A percentile compares a stretch with the other conserved stretches of the same genome.
Conservation (phyloP, 208 protist species). For the Wallacemonas sp. region DNA sequence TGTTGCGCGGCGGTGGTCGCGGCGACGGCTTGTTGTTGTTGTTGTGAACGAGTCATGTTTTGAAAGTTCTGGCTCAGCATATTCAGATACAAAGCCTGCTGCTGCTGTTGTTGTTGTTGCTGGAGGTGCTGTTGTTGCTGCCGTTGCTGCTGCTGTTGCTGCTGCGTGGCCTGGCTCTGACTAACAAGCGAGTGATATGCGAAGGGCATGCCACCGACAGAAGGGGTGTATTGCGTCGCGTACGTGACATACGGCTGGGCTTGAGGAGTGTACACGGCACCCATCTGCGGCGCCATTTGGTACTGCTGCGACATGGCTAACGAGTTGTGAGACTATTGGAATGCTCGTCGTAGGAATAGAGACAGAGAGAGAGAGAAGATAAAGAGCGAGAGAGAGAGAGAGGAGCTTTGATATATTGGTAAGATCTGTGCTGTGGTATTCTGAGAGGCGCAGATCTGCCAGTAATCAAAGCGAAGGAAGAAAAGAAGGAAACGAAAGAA, state of each 20-base stretch:
- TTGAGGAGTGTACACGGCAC: not conserved
- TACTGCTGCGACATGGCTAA: not conserved
- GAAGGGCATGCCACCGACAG: no score
- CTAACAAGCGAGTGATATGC: no score
- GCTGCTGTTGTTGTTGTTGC: not conserved
- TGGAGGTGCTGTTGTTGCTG: not conserved
- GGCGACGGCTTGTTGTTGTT: no score
- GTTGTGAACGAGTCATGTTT: not conserved
- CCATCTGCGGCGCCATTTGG: slow-evolving; percentile 1
- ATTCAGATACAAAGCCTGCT: not conserved
- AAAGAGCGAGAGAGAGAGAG: not conserved
- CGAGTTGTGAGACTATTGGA: no score
- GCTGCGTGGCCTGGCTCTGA: not conserved
- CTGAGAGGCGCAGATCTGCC: no score
- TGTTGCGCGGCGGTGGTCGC: not conserved
- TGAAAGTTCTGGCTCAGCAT: not conserved
- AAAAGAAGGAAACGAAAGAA: not conserved
- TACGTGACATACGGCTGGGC: no score
- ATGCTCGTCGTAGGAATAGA: not conserved
- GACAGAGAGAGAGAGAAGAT: not conserved
- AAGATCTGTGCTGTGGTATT: no score
- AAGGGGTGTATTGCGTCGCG: no score
- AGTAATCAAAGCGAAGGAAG: not conserved
- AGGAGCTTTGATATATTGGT: not conserved
- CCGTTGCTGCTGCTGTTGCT: not conserved